Conservation (phyloP, 495 filamentous ascomycete species). For the Hypoxylon perforatum region DNA sequence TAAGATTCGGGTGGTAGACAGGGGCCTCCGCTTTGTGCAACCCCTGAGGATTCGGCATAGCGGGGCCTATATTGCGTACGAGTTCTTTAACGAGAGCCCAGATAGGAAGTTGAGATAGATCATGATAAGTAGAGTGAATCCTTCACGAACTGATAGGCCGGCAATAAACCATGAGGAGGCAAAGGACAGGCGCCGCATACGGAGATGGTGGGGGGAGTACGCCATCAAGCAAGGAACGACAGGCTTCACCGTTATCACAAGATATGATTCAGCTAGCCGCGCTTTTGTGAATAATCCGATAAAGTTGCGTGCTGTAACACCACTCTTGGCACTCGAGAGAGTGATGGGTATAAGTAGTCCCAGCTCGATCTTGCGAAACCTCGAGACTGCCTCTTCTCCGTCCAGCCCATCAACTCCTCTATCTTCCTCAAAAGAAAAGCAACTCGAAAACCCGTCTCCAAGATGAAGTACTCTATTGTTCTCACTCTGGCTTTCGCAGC, state of each 20-base stretch:
- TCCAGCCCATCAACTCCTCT: not conserved
- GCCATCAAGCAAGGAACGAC: not conserved
- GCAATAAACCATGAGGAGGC: not conserved
- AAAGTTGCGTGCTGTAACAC: not conserved
- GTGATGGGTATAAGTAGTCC: not conserved
- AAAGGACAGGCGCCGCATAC: not conserved
- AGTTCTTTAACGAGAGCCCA: not conserved
- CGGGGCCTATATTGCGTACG: not conserved
- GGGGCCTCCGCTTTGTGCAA: not conserved
- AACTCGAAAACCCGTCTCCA: not conserved
- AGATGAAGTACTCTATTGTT: constrained; percentile 20
- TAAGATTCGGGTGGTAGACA: not conserved
- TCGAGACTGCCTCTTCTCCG: not conserved
- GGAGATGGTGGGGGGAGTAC: not conserved
- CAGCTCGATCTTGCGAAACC: not conserved
- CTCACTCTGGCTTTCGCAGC: constrained; percentile 16
- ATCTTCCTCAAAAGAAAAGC: not conserved
- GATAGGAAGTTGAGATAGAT: constrained; percentile 6
- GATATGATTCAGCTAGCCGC: not conserved
- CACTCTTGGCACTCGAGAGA: not conserved
- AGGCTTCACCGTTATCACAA: not conserved
- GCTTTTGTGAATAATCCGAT: not conserved
- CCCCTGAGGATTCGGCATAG: not conserved
- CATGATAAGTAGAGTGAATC: constrained; percentile 7
- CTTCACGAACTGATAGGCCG: constrained; percentile 1